Evolutionary conservation across 2,329 filamentous ascomycete species (phyloP), one percentile per base, ranked within the genome.

Genomic region (Claviceps monticola): DNA sequence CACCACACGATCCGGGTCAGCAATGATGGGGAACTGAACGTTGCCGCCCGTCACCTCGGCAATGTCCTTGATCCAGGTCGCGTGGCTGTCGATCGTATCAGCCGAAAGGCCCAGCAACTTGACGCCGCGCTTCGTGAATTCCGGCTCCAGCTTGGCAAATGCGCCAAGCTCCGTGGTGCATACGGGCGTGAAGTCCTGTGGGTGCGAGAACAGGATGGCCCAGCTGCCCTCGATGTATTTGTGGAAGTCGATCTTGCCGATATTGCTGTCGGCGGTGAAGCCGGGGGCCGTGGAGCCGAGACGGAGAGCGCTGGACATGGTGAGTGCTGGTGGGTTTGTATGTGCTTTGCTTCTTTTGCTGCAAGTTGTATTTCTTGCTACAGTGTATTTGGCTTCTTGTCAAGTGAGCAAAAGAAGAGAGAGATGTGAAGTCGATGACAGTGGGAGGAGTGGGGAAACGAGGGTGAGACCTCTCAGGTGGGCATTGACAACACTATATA

Each of bases 131-230:
- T 86, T 88, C 63, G 82, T 78, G 71, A 96, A 95, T 70, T 95
- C 88, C 62, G 82, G 80, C 74, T 88, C 83, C 57, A 95, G 78
- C 72, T 90, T 93, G 60, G 89, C 86, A 63, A 96, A 94, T 54
- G 89, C 89, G 56, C 89, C 90, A 56, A 96, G 84, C 74, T 96
- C 90, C 51, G 89, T 96, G 57, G 90, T 96, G 78, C 90, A 96
- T 54, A 95, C 90, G 51, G 90, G 90, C 1, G 90, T 95, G 76
- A 87, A 95, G 71, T 95, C 90, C 68, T 84, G 84, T 3, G 87
- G 87, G 73, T 91, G 87, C 36, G 84, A 88, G 76, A 93, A 91
- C 60, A 93, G 75, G 58, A 93, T 79, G 54, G 84, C 81, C 87
- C 87, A 91, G 63, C 78, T 83, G 74, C 84, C 75, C 63, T 82